phyloP scores from a whole-genome alignment of 2,329 filamentous ascomycete genomes.

The Dendryphion nanum region DNA sequence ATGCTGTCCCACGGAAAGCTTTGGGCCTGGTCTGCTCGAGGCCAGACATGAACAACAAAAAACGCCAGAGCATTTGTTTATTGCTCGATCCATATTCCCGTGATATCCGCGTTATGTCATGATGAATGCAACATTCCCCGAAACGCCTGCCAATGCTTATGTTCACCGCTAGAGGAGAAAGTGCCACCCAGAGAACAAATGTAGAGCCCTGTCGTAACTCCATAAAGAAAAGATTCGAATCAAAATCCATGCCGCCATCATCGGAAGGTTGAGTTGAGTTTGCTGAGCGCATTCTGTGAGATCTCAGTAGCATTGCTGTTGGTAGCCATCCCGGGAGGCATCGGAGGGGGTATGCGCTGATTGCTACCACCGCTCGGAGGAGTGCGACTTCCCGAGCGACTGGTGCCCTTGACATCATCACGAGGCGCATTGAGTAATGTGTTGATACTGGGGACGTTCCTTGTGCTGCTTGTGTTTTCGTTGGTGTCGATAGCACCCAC shows the following conservation, averaged over 20 bases:
- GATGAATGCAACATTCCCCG: neutral
- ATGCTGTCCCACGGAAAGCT: no score
- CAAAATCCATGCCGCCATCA: no score
- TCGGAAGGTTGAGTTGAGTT: slow-evolving; percentile 2
- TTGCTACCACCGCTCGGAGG: slow-evolving; percentile 8
- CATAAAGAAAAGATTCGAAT: no score
- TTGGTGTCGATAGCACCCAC: slow-evolving; percentile 24
- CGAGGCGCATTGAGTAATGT: slow-evolving; percentile 7
- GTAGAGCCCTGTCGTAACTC: no score
- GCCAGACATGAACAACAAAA: no score
- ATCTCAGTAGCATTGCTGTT: neutral
- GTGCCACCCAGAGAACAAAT: neutral
- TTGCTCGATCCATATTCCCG: neutral
- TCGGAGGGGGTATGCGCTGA: slow-evolving; percentile 3
- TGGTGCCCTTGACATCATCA: slow-evolving; percentile 2
- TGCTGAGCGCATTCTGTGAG: neutral
- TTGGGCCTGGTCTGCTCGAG: no score
- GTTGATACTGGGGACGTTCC: slow-evolving; percentile 55
- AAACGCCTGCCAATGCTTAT: neutral
- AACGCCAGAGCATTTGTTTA: no score
- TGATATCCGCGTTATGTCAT: neutral
- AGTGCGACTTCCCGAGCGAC: slow-evolving; percentile 36
- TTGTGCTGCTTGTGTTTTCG: slow-evolving; percentile 23
- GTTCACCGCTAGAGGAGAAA: neutral
- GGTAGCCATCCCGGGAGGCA: slow-evolving; percentile 1